These are phyloP conservation scores for Daedaleopsis sinensis DNA, from an alignment of 768 basidiomycete species.

Conservation along the genomic window DNA sequence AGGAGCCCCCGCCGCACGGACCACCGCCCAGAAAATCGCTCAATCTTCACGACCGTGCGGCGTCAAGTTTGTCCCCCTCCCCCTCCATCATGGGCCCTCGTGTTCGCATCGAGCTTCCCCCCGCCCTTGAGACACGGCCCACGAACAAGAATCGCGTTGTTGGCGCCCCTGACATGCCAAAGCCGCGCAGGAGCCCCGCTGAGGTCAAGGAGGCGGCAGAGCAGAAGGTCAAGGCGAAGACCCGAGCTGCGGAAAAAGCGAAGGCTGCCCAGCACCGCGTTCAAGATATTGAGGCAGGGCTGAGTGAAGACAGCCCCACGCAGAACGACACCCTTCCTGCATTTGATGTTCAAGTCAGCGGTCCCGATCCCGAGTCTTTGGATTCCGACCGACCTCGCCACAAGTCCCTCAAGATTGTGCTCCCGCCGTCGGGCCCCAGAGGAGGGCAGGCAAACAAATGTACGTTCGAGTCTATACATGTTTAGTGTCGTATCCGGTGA, in stretches of 20 bases:
- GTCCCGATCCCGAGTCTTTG: neutral
- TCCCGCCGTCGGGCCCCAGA: neutral
- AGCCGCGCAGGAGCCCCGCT: neutral
- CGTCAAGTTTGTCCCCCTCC: neutral
- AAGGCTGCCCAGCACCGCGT: neutral
- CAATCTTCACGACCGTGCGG: neutral
- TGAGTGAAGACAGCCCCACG: neutral
- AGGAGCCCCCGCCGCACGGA: neutral
- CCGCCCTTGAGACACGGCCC: neutral
- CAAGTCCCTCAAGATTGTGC: neutral
- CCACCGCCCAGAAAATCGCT: neutral
- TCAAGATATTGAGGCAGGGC: neutral
- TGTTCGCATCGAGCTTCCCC: neutral
- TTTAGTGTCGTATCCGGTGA: too few species aligned
- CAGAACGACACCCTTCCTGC: neutral
- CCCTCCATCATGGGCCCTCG: neutral
- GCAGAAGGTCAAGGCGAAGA: neutral
- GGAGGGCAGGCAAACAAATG: neutral
- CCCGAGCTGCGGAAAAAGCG: neutral
- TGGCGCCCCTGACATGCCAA: neutral
- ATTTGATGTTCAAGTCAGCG: neutral
- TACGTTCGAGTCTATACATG: neutral
- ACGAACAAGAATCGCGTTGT: neutral
- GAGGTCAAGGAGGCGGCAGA: neutral
- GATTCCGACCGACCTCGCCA: neutral